These are phyloP conservation scores for Phaeosphaeriaceae sp. DNA, from an alignment of 2,329 filamentous ascomycete genomes.

Conservation along the genomic window DNA sequence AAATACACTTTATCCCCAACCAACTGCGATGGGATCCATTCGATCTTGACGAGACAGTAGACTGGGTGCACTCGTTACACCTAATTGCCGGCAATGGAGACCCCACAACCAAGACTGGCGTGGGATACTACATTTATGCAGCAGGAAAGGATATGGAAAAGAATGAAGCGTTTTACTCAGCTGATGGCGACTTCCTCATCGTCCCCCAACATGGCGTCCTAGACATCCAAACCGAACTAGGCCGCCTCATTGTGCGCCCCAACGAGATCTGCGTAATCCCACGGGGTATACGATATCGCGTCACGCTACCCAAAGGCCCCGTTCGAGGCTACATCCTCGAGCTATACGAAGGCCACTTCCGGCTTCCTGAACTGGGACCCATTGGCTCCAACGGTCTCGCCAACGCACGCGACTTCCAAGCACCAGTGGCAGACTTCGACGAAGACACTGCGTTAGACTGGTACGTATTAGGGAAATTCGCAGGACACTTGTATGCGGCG, in stretches of 20 bases:
- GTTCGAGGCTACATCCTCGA: conserved; percentile 72
- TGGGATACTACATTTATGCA: conserved; percentile 82
- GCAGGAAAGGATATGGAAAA: conserved; percentile 78
- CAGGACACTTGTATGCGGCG: conserved; percentile 65
- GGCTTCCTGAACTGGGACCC: conserved; percentile 70
- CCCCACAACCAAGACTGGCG: conserved; percentile 75
- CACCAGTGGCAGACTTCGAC: conserved; percentile 64
- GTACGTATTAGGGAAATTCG: conserved; percentile 67
- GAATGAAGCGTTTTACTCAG: conserved; percentile 81
- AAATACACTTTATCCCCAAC: conserved; percentile 77
- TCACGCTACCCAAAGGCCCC: conserved; percentile 65
- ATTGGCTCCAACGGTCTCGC: conserved; percentile 71
- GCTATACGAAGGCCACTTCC: conserved; percentile 68
- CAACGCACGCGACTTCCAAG: conserved; percentile 69
- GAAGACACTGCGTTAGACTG: conserved; percentile 62
- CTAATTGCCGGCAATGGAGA: conserved; percentile 81
- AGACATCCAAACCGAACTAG: conserved; percentile 73
- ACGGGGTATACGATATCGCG: conserved; percentile 68
- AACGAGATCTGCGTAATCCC: conserved; percentile 73
- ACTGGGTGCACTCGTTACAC: conserved; percentile 73
- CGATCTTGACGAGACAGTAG: conserved; percentile 71
- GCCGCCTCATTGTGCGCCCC: conserved; percentile 67
- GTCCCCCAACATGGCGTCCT: conserved; percentile 69
- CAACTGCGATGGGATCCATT: conserved; percentile 83
- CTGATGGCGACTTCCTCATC: conserved; percentile 73